A percentile compares a stretch with the other conserved stretches of the same genome.
Conservation (phyloP, 106 monocot species). For the Dendrobium huoshanense region DNA sequence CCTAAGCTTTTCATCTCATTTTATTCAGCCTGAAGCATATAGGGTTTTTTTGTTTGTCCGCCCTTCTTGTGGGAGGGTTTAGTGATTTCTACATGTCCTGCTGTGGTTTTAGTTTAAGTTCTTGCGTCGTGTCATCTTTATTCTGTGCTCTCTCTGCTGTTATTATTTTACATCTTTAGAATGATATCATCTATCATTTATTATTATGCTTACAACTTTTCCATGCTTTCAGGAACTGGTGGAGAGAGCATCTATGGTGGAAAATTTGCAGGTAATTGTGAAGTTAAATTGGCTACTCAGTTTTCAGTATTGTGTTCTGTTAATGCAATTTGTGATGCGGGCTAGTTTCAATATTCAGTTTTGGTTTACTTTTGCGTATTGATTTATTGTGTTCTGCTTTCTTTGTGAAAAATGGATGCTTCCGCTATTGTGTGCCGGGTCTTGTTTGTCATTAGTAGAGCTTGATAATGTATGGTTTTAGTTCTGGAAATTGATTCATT, state of each 20-base stretch:
- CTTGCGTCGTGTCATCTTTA: background rate
- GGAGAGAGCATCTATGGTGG: conserved; percentile 98
- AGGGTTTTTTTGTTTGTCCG: background rate
- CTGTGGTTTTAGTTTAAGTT: background rate
- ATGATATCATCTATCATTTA: background rate
- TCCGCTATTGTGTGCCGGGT: background rate
- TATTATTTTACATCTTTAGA: background rate
- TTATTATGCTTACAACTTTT: background rate
- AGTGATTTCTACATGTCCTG: background rate
- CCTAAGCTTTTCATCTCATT: background rate
- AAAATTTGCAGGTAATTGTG: conserved; percentile 65
- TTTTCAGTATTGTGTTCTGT: no score
- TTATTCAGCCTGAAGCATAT: background rate
- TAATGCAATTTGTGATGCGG: background rate
- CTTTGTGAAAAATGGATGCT: background rate
- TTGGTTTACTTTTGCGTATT: background rate
- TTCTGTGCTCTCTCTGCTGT: background rate
- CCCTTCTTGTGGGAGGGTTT: background rate
- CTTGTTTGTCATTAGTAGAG: background rate
- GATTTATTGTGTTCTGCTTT: background rate
- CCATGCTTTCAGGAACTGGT: conserved; percentile 65
- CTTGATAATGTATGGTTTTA: background rate
- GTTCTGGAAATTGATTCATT: background rate
- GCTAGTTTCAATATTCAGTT: background rate
- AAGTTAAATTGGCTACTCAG: no score